phyloP scores from a whole-genome alignment of 2,329 filamentous ascomycete genomes.

The Basipetospora chlamydospora region DNA sequence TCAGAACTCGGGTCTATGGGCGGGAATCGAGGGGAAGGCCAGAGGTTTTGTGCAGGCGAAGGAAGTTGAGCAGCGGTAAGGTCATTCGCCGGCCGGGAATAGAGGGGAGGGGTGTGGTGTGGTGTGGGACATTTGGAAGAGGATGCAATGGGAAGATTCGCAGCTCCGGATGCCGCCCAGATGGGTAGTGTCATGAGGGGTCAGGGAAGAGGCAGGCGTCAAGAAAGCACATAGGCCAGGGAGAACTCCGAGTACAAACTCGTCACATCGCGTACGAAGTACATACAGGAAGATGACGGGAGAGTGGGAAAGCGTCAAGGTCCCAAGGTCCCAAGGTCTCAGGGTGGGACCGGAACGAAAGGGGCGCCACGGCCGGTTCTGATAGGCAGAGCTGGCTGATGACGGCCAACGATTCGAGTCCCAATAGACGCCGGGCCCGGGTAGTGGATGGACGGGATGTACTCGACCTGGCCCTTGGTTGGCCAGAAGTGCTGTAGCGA shows the following conservation, averaged over 20 bases:
- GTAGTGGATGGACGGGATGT: conserved; percentile 1
- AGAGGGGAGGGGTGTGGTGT: too few species aligned
- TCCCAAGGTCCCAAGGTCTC: too few species aligned
- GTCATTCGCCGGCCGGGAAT: conserved; percentile 4
- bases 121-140: too few species aligned
- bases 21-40: conserved; percentile 10
- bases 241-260: too few species aligned
- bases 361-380: conserved; percentile 15
- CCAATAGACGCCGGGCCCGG: conserved; percentile 29
- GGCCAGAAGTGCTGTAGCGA: not conserved
- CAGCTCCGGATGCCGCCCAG: too few species aligned
- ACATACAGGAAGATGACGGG: conserved; percentile 12
- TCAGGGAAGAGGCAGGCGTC: conserved; percentile 15
- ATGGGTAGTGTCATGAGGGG: conserved; percentile 12
- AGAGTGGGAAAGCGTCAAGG: conserved; percentile 6
- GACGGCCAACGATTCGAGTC: conserved; percentile 21
- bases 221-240: conserved; percentile 24
- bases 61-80: conserved; percentile 16
- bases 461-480: conserved; percentile 3
- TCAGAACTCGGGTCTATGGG: conserved; percentile 20
- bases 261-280: too few species aligned
- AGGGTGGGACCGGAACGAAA: too few species aligned
- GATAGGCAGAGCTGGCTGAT: conserved; percentile 30
- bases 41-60: conserved; percentile 38
- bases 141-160: too few species aligned